Base-by-base conservation (phyloP, 495 filamentous ascomycete genomes). In the Penicillium odoratum region DNA sequence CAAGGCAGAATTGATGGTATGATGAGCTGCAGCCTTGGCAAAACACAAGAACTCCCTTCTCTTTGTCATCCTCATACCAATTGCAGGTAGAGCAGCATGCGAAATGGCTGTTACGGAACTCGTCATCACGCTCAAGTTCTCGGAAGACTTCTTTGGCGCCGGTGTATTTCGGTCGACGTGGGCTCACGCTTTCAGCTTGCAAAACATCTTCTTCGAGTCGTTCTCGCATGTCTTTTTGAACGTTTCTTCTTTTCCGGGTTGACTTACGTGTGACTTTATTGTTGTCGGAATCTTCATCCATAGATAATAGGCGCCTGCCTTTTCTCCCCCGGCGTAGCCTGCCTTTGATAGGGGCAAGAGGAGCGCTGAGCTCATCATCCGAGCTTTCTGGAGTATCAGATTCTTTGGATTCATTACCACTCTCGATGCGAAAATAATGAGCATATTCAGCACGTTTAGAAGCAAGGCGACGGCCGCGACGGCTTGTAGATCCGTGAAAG, bases 11-110 rank as follows among this genome's bases (percentile, higher is more conserved):
- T 63, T 89, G 87, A 65, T 99, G 95, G 60, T 90, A 96, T 0
- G 88, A 78, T 25, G 83, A 79, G 4, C 85, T 90, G 69, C 95
- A 99, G 18, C 95, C 93, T 69, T 99, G 95, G 62, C 95, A 99
- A 62, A 81, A 88, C 4, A 98, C 78, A 21, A 98, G 77, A 9
- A 74, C 72, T 0, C 81, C 87, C 67, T 85, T 88, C 34, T 78
- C 76, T 1, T 70, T 59, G 46, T 79, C 79, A 46, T 82, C 71
- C 8, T 80, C 84, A 31, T 72, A 63, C 5, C 74, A 69, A 16
- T 74, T 70, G 70, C 95, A 99, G n/a, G 81, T 76, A 57, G 90
- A 87, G 69, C 95, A 99, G 5, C 64, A 66, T 16, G 81, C 71
- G n/a, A 74, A 81, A 68, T 99, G 95, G 6, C 78, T 76, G 31